Conservation (phyloP, 306 rosid genomes). For the Quercus variabilis region DNA sequence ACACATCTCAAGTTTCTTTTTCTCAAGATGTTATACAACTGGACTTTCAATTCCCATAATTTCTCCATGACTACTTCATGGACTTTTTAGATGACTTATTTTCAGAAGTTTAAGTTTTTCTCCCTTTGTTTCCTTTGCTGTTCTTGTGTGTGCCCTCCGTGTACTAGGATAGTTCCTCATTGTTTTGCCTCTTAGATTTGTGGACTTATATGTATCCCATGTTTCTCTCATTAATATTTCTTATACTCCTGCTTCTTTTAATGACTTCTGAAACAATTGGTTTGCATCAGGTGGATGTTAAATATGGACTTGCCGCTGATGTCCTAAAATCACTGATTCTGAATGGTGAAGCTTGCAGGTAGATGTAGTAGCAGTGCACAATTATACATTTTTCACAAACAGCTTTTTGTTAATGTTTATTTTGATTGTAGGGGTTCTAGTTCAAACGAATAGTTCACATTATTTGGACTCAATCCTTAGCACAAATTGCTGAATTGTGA, state of each 20-base stretch:
- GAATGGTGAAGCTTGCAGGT: slow-evolving; percentile 85
- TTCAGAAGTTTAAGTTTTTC: no score
- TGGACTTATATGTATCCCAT: neutral
- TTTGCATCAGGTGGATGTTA: slow-evolving; percentile 59
- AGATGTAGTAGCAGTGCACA: slow-evolving; percentile 13
- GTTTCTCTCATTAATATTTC: neutral
- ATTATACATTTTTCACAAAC: neutral
- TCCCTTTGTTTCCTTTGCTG: no score
- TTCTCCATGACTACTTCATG: no score
- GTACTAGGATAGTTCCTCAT: neutral
- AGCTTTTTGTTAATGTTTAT: neutral
- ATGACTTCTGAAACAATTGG: slow-evolving; percentile 1
- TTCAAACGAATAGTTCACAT: neutral
- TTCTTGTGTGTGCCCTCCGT: no score
- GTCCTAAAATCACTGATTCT: slow-evolving; percentile 60
- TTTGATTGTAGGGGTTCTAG: neutral
- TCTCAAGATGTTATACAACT: no score
- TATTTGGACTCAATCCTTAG: no score
- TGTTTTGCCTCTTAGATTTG: neutral
- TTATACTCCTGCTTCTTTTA: neutral
- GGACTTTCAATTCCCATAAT: no score
- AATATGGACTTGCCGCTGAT: slow-evolving; percentile 77
- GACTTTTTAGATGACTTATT: no score
- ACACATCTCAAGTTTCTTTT: no score
- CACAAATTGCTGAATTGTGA: no score